Evolutionary conservation across 139 green algal species (phyloP).

Genomic region (Ettlia oleoabundans): DNA sequence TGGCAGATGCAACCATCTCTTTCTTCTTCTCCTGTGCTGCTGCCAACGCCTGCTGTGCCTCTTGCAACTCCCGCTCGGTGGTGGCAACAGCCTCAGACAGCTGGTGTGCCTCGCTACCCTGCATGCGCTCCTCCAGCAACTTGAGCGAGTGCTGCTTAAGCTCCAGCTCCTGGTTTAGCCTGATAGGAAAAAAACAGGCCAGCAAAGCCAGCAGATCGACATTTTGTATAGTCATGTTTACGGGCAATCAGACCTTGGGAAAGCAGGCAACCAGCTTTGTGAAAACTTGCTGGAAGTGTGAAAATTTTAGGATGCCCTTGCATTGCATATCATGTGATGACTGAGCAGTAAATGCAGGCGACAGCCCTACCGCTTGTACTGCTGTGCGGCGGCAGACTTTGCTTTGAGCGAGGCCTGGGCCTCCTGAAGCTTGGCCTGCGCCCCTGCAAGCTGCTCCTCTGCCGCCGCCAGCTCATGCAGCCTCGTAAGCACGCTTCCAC

Average conservation of each 20-base stretch:
- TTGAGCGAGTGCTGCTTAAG: constrained; percentile 75
- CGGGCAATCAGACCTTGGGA: neutral
- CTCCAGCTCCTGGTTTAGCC: constrained; percentile 79
- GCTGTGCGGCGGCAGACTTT: constrained; percentile 48
- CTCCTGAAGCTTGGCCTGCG: constrained; percentile 39
- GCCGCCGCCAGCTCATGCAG: constrained; percentile 77
- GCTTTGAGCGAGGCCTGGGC: constrained; percentile 51
- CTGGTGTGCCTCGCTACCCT: constrained; percentile 73
- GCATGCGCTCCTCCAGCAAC: constrained; percentile 75
- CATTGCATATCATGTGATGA: neutral
- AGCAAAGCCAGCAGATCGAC: neutral
- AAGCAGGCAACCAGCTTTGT: neutral
- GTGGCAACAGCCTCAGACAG: constrained; percentile 63
- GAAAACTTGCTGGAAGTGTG: neutral
- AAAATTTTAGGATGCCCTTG: no score
- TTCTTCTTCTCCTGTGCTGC: constrained; percentile 64
- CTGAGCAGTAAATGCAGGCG: neutral
- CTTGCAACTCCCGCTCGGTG: constrained; percentile 64
- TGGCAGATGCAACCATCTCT: constrained; percentile 70
- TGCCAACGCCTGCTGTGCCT: constrained; percentile 51
- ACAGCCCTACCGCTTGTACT: constrained; percentile 59
- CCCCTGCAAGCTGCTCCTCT: constrained; percentile 58
- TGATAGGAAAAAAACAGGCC: constrained; percentile 24
- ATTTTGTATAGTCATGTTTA: neutral
- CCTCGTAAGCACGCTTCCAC: constrained; percentile 36